These are phyloP conservation scores for Berberis thunbergii DNA, from an alignment of 164 flowering plant genomes.

Conservation along the genomic window DNA sequence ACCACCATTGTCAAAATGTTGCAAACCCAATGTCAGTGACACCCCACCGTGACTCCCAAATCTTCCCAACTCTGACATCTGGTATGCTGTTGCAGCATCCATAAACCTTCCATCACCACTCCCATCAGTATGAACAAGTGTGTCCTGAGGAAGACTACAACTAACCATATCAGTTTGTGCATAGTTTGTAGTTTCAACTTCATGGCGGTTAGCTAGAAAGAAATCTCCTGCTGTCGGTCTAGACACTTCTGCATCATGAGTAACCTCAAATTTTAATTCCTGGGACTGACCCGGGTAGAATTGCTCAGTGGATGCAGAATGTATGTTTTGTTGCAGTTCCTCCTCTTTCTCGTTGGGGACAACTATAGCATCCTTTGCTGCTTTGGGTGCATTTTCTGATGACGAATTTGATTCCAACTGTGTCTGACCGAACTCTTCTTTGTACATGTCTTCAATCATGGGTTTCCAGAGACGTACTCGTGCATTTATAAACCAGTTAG, in stretches of 20 bases:
- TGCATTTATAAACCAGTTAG: conserved; percentile 97
- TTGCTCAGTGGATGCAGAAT: conserved; percentile 18
- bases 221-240: conserved; percentile 16
- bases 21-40: conserved; percentile 80
- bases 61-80: conserved; percentile 59
- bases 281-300: conserved; percentile 14
- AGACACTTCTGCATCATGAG: conserved; percentile 36
- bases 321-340: conserved; percentile 33
- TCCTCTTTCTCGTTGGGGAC: conserved; percentile 39
- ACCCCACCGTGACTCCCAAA: conserved; percentile 47
- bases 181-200: conserved; percentile 27
- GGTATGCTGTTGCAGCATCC: conserved; percentile 23
- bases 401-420: conserved; percentile 72
- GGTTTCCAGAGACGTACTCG: conserved; percentile 98
- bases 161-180: conserved; percentile 23
- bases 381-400: conserved; percentile 43
- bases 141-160: conserved; percentile 32
- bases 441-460: conserved; percentile 98
- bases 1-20: conserved; percentile 51
- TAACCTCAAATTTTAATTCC: conserved; percentile 30
- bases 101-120: neutral
- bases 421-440: conserved; percentile 74
- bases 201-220: conserved; percentile 18
- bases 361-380: conserved; percentile 23
- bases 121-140: conserved; percentile 17